Conservation (phyloP, 768 basidiomycete genomes). For the Daedaleopsis sinensis region DNA sequence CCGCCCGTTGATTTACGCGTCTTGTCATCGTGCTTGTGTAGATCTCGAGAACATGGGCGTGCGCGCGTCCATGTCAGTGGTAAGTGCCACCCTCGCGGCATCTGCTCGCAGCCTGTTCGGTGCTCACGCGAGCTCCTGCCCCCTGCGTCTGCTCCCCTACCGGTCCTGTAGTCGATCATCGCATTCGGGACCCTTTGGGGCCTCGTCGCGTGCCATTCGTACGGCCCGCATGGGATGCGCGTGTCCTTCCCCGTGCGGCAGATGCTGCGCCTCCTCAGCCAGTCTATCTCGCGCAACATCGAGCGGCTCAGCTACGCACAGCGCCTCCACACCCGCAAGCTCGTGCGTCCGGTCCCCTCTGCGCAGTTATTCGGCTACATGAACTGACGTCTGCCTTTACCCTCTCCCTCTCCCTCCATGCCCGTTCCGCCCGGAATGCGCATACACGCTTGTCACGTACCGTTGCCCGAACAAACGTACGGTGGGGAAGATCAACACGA, state of each 20-base stretch:
- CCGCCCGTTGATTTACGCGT: slow-evolving; percentile 1
- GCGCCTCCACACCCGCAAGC: slow-evolving; percentile 72
- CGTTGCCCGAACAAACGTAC: too few species aligned
- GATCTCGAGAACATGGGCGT: slow-evolving; percentile 84
- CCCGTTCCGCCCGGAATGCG: too few species aligned
- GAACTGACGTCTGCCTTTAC: background rate
- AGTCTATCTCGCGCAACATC: slow-evolving; percentile 78
- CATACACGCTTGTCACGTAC: too few species aligned
- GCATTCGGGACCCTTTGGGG: slow-evolving; percentile 84
- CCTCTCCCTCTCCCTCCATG: background rate
- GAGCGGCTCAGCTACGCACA: slow-evolving; percentile 80
- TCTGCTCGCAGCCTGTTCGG: background rate
- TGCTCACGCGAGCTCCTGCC: background rate
- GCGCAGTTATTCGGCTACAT: background rate
- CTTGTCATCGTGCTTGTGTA: slow-evolving; percentile 23
- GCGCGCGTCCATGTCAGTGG: slow-evolving; percentile 84
- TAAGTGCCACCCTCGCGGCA: slow-evolving; percentile 37
- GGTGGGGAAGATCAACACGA: slow-evolving; percentile 62
- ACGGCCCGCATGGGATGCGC: slow-evolving; percentile 78
- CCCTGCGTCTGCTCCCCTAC: background rate
- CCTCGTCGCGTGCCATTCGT: slow-evolving; percentile 76
- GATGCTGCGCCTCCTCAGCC: slow-evolving; percentile 77
- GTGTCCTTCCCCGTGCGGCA: slow-evolving; percentile 85
- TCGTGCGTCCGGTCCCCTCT: slow-evolving; percentile 45
- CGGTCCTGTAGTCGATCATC: slow-evolving; percentile 58